These are phyloP conservation scores for Pelargonium fulgidum DNA, from an alignment of 441 rosid genomes.

Conservation along the genomic window DNA sequence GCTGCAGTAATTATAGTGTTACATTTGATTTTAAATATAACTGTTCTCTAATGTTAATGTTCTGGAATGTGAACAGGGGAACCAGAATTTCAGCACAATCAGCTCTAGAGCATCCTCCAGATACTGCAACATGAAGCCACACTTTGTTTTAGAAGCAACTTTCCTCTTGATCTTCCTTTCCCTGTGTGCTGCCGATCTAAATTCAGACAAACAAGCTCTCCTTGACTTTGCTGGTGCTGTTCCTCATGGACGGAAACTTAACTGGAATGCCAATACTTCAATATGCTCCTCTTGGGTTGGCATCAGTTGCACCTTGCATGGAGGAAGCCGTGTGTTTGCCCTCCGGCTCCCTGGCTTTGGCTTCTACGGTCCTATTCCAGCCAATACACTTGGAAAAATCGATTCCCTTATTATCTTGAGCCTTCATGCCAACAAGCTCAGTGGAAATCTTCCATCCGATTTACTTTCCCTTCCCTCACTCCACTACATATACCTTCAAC, in stretches of 20 bases:
- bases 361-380: constrained; percentile 53
- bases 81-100: constrained; percentile 18
- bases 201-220: constrained; percentile 53
- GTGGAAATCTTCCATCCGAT: constrained; percentile 51
- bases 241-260: constrained; percentile 56
- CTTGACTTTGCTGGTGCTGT: constrained; percentile 48
- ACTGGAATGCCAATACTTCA: constrained; percentile 42
- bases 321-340: constrained; percentile 38
- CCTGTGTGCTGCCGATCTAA: constrained; percentile 34
- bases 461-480: constrained; percentile 55
- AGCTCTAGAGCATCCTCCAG: constrained; percentile 4
- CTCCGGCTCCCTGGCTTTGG: constrained; percentile 62
- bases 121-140: constrained; percentile 33
- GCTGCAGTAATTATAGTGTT: not conserved
- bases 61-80: constrained; percentile 23
- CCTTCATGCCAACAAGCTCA: constrained; percentile 49
- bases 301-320: constrained; percentile 40
- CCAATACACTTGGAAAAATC: constrained; percentile 51
- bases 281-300: constrained; percentile 58
- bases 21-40: not conserved
- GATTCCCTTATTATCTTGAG: constrained; percentile 58
- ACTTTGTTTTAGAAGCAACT: not conserved
- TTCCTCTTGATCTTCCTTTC: constrained; percentile 20
- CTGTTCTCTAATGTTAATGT: not conserved
- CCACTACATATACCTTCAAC: constrained; percentile 47